phyloP scores from a whole-genome alignment of 2,329 filamentous ascomycete genomes.

The Fusarium sarcochroum region DNA sequence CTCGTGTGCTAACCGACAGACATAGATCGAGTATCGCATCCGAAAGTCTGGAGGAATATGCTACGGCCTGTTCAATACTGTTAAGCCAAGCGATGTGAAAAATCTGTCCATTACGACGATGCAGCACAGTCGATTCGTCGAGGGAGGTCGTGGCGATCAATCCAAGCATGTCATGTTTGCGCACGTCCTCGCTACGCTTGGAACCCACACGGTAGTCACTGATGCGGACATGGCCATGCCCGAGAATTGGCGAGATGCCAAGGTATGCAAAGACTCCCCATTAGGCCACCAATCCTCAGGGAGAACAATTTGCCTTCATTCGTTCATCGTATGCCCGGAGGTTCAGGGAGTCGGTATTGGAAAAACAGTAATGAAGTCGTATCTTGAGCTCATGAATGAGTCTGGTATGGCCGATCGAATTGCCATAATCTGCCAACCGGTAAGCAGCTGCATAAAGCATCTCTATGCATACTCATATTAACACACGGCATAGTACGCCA shows the following conservation, averaged over 20 bases:
- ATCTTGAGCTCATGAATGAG: slow-evolving; percentile 81
- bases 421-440: slow-evolving; percentile 82
- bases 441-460: slow-evolving; percentile 52
- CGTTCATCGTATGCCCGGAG: slow-evolving; percentile 82
- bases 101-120: slow-evolving; percentile 66
- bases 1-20: slow-evolving; percentile 8
- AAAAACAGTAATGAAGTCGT: slow-evolving; percentile 79
- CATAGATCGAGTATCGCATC: slow-evolving; percentile 52
- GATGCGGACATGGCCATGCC: slow-evolving; percentile 85
- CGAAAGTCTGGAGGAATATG: slow-evolving; percentile 71
- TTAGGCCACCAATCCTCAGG: slow-evolving; percentile 81
- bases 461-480: background rate
- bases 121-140: slow-evolving; percentile 66
- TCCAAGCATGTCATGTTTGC: slow-evolving; percentile 75
- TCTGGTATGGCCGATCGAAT: slow-evolving; percentile 79
- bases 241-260: slow-evolving; percentile 71
- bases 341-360: slow-evolving; percentile 83
- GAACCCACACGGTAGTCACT: slow-evolving; percentile 72
- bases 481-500: slow-evolving; percentile 65
- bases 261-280: slow-evolving; percentile 56
- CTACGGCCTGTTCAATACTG: slow-evolving; percentile 83
- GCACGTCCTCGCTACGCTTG: slow-evolving; percentile 83
- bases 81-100: slow-evolving; percentile 61
- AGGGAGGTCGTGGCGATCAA: slow-evolving; percentile 58
- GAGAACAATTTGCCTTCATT: slow-evolving; percentile 84